A percentile compares a stretch with the other conserved stretches of the same genome.
These are phyloP conservation scores for Cercospora sp. DNA, from an alignment of 2,329 filamentous ascomycete species.

Conservation along the genomic window DNA sequence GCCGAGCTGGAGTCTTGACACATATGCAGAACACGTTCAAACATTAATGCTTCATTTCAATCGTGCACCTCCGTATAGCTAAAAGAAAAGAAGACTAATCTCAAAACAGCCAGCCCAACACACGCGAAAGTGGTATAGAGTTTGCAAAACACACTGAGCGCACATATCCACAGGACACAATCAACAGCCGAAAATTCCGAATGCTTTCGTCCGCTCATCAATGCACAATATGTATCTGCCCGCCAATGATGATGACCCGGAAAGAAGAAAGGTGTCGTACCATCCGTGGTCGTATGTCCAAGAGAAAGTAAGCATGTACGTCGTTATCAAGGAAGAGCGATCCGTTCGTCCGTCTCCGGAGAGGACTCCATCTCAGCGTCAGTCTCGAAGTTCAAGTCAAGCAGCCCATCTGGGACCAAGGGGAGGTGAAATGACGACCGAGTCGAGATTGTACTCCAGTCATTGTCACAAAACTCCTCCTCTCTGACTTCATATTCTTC, in stretches of 20 bases:
- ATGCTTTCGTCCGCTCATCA: slow-evolving; percentile 10
- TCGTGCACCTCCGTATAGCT: background rate
- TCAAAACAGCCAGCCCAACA: background rate
- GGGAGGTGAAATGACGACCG: slow-evolving; percentile 5
- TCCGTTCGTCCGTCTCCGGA: background rate
- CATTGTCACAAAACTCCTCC: background rate
- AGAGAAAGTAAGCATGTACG: slow-evolving; percentile 1
- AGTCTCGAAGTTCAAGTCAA: slow-evolving; percentile 3
- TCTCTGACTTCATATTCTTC: background rate
- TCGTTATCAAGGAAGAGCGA: background rate
- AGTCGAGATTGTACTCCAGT: background rate
- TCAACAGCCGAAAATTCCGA: slow-evolving; percentile 5
- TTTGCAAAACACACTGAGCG: slow-evolving; percentile 7
- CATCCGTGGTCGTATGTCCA: background rate
- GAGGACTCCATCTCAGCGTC: background rate
- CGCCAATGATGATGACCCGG: slow-evolving; percentile 1
- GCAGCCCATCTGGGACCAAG: background rate
- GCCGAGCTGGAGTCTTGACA: background rate
- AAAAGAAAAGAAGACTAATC: background rate
- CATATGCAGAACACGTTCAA: background rate
- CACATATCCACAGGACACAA: slow-evolving; percentile 4
- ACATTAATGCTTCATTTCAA: background rate
- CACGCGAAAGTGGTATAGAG: slow-evolving; percentile 20
- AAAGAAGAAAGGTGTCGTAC: background rate
- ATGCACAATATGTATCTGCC: slow-evolving; percentile 11